Base-by-base conservation (phyloP, 176 grass and related monocot species). In the Hsuehochloa calcarea region DNA sequence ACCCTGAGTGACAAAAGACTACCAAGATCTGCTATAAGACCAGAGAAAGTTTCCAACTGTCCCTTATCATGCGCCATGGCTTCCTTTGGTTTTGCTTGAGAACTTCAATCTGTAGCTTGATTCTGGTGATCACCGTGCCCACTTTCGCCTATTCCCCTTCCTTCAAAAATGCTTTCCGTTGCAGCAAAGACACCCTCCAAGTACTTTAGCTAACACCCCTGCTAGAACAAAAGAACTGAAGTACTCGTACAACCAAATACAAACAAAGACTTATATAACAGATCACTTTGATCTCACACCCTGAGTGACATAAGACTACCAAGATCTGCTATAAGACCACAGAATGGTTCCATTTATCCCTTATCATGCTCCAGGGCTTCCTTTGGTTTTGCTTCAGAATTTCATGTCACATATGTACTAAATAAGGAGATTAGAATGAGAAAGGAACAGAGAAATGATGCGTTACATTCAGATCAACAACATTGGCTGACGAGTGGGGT, bases 381-480 rank as follows among this genome's bases (percentile, higher is more conserved):
- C 59, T 61, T 61, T 78, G 38, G 75, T 78, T 78, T 27, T 77
- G 54, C 58, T 37, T 77, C 26, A 27, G 38, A 56, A 78, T n/a
- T n/a, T 58, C 31, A 34, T 34, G 31, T 34, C 31, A 34, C 31
- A 34, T 34, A 34, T 34, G 31, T 34, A 34, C 31, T 34, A 34
- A 34, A 34, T 1, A 34, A 34, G 31, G 31, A 34, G 31, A 34
- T 34, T 34, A 34, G 31, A 34, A 34, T 34, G 31, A 34, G 31
- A 34, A 34, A 34, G 31, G 31, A 34, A 2, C 31, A 34, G 31
- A 34, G 31, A 34, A 34, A 34, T 34, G 31, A 34, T 34, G 31
- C 31, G 3, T 34, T 34, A 34, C 31, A 34, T 34, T 34, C 31
- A 34, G 31, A 34, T 34, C 31, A 34, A 34, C 31, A 2, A 34